These are phyloP conservation scores for Chrysanthemum lavandulifolium DNA, from an alignment of 129 eudicot species.

Conservation along the genomic window DNA sequence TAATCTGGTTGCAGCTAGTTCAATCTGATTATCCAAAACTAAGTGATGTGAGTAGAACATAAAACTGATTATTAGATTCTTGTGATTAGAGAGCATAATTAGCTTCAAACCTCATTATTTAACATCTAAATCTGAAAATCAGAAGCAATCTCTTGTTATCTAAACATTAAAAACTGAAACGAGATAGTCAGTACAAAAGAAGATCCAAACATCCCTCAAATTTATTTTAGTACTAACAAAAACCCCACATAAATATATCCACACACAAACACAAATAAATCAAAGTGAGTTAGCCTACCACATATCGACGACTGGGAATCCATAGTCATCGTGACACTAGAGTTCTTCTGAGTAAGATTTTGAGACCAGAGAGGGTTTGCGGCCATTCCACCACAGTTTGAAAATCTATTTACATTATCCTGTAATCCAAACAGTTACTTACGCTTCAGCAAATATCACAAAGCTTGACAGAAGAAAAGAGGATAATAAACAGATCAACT, in stretches of 20 bases:
- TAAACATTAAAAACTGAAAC: neutral
- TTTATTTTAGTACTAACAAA: neutral
- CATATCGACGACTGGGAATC: conserved; percentile 88
- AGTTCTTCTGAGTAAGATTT: conserved; percentile 42
- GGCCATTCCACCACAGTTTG: conserved; percentile 39
- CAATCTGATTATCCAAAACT: no score
- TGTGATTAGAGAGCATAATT: no score
- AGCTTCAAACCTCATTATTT: neutral
- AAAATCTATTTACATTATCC: conserved; percentile 35
- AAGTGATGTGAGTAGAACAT: no score
- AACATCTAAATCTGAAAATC: neutral
- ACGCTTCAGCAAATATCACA: neutral
- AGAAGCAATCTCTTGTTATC: neutral
- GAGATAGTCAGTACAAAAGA: neutral
- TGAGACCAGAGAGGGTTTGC: conserved; percentile 47
- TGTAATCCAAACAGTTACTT: conserved; percentile 21
- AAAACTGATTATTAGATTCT: no score
- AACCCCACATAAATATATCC: neutral
- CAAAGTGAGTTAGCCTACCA: conserved; percentile 42
- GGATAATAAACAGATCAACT: neutral
- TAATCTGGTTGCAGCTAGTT: no score
- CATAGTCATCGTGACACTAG: conserved; percentile 48
- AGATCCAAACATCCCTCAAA: neutral
- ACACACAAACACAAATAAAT: neutral
- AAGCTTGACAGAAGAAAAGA: neutral